A percentile compares a stretch with the other conserved stretches of the same genome.
Conservation (phyloP, 495 filamentous ascomycete genomes). For the Neurospora sp. region DNA sequence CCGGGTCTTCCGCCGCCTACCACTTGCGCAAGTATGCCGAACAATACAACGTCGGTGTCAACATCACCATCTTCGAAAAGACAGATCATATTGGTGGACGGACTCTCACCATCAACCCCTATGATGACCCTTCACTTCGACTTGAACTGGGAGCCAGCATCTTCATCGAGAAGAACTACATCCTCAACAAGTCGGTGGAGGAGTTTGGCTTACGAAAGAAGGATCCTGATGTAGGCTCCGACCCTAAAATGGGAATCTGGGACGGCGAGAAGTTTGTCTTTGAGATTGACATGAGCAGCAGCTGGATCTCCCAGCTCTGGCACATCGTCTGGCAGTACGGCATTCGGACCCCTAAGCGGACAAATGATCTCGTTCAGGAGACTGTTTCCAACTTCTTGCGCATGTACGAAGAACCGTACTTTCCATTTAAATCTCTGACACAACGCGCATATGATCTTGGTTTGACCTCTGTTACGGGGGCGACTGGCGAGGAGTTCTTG, state of each 20-base stretch:
- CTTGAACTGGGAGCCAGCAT: constrained; percentile 88
- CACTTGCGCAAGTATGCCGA: constrained; percentile 61
- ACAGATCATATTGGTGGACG: constrained; percentile 73
- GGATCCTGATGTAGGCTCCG: constrained; percentile 24
- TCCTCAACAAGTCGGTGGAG: constrained; percentile 64
- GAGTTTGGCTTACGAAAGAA: constrained; percentile 52
- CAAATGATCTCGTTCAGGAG: constrained; percentile 60
- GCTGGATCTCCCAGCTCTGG: constrained; percentile 61
- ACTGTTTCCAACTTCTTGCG: constrained; percentile 65
- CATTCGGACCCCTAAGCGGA: constrained; percentile 54
- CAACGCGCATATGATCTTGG: constrained; percentile 53
- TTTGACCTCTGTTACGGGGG: constrained; percentile 50
- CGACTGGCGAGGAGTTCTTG: constrained; percentile 64
- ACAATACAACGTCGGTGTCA: constrained; percentile 39
- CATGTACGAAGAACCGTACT: constrained; percentile 71
- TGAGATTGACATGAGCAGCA: constrained; percentile 38
- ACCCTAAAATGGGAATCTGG: constrained; percentile 63
- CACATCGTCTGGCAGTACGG: constrained; percentile 83
- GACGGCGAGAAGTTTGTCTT: constrained; percentile 72
- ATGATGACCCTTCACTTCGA: constrained; percentile 55
- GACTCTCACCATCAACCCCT: constrained; percentile 78
- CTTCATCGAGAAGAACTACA: constrained; percentile 80
- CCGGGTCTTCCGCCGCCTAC: constrained; percentile 78
- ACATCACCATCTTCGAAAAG: constrained; percentile 86
- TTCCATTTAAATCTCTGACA: constrained; percentile 73